Evolutionary conservation across 2,329 filamentous ascomycete genomes (phyloP).

Genomic region (Aspergillus hiratsukae): DNA sequence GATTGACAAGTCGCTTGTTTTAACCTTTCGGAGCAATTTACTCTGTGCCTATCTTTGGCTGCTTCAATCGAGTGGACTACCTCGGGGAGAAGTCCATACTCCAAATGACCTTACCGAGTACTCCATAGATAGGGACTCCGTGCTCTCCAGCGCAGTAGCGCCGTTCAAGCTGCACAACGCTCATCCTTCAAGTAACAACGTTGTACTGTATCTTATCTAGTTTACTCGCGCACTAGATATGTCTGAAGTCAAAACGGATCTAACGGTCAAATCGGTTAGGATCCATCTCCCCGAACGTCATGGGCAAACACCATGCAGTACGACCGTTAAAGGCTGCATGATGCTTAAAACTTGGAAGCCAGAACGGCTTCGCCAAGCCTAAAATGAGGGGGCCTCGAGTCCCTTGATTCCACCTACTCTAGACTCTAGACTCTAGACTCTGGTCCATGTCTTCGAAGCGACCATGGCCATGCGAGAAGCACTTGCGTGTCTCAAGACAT

Average conservation of each 20-base stretch:
- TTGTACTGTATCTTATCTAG: neutral
- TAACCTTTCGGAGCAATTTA: neutral
- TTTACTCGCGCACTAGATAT: neutral
- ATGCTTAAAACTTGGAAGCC: neutral
- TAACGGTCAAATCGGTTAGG: neutral
- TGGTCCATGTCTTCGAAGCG: neutral
- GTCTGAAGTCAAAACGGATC: neutral
- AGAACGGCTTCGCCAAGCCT: neutral
- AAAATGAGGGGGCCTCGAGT: neutral
- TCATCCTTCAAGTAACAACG: neutral
- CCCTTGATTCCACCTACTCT: neutral
- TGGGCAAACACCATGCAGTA: neutral
- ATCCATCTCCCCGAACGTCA: neutral
- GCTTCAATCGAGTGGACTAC: neutral
- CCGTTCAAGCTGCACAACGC: neutral
- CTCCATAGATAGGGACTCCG: no score
- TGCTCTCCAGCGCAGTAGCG: neutral
- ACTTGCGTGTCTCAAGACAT: neutral
- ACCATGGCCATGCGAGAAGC: neutral
- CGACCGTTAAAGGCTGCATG: neutral
- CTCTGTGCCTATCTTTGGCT: neutral
- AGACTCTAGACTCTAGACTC: neutral
- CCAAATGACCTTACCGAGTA: no score
- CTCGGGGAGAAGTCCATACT: no score
- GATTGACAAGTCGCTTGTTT: neutral